phyloP scores from a whole-genome alignment of 192 early-diverging fungal genomes.

The Gorgonomyces haynaldii region DNA sequence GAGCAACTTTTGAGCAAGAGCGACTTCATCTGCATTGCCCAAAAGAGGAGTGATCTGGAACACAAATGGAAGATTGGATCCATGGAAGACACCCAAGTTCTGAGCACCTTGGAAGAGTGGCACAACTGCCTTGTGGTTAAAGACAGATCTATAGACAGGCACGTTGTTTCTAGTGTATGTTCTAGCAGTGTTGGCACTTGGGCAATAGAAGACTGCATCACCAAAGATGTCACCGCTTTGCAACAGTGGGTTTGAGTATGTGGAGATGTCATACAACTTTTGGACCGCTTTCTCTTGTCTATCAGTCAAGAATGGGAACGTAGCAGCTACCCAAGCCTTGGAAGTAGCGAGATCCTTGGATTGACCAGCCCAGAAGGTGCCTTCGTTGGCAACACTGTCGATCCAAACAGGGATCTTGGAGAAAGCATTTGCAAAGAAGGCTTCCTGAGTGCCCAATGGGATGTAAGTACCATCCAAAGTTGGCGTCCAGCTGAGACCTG shows the following conservation, averaged over 20 bases:
- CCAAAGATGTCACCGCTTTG: conserved; percentile 1
- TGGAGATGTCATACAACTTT: not conserved
- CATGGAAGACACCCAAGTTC: conserved; percentile 6
- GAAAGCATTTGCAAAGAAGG: too few relatives aligned
- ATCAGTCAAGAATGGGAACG: conserved; percentile 3
- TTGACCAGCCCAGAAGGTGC: not conserved
- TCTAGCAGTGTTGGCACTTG: not conserved
- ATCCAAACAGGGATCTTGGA: conserved; percentile 1
- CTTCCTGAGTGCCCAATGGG: too few relatives aligned
- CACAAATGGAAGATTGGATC: conserved; percentile 8
- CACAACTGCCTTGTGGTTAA: not conserved
- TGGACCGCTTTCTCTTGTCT: not conserved
- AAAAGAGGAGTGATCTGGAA: not conserved
- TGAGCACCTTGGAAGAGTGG: not conserved
- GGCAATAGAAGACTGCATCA: not conserved
- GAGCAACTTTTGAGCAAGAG: not conserved
- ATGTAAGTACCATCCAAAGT: not conserved
- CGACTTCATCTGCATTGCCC: not conserved
- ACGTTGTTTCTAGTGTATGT: not conserved
- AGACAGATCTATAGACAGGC: not conserved
- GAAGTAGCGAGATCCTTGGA: too few relatives aligned
- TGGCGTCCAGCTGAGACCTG: not conserved
- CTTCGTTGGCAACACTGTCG: conserved; percentile 4
- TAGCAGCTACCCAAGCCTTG: too few relatives aligned
- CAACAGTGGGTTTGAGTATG: too few relatives aligned